Evolutionary conservation across 2,329 filamentous ascomycete species (phyloP), one percentile per base, ranked within the genome.

Genomic region (Acephala macrosclerotiorum): DNA sequence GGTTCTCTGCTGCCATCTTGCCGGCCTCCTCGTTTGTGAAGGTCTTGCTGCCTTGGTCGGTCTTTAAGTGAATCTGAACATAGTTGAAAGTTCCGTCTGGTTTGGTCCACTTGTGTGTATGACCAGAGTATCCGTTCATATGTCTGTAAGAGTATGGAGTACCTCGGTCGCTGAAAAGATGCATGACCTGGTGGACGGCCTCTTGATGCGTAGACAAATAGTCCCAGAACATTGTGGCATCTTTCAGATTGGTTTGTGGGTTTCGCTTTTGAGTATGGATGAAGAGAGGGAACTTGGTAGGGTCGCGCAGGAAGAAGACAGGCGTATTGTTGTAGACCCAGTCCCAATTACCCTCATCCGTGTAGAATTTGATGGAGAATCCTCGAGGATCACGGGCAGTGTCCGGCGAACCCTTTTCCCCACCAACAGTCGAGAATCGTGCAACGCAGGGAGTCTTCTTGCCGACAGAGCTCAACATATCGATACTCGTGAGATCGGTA

Each of bases 241-340:
- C 87, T 55, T 86, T 88, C 56, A 92, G 79, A 76, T 93, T 89
- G 26, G 88, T 92, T 67, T 87, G 84, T 0, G 90, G 90, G 77
- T 93, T 84, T 57, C 89, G 85, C 83, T 93, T 93, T 78, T 93
- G 91, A 1, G 89, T 91, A 80, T 91, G 89, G 68, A 91, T 92
- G 77, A 92, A 89, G 73, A 88, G 80, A 33, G 90, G 90, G 79
- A 92, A 93, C 76, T 93, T 92, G 73, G 85, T 84, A 1, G 90
- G 89, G 71, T 93, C 90, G 42, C 90, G 84, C 25, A 93, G 73
- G 81, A 93, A 93, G 82, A 94, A 94, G 25, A 93, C 84, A 1
- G 90, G 91, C 68, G 65, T 67, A 33, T 67, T 62, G 25, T 67
- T 67, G 55, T 55, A 65, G 14, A 68, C 68, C 56, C 80, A 88